Evolutionary conservation across 805 yeast genomes (phyloP), one percentile per base, ranked within the genome.

Genomic region (Teunomyces tritomae): DNA sequence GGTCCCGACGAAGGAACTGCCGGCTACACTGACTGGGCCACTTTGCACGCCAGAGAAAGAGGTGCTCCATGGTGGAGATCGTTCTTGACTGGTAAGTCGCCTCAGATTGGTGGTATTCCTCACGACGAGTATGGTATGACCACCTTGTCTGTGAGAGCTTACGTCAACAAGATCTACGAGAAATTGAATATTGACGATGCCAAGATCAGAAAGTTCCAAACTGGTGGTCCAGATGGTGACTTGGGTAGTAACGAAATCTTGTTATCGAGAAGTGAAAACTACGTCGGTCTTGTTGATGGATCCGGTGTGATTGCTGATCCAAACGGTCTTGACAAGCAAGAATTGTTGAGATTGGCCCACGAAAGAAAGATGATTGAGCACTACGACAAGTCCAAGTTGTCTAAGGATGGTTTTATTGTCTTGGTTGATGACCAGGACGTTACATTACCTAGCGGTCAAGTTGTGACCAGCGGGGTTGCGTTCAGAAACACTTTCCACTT

Each of bases 1-100:
- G 99, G 99, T 47, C 99, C 99, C n/a, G 99, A 92, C 72, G 99
- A 92, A 77, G 96, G 96, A 67, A 91, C 98, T 45, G 98, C 99
- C 16, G 86, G 85, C 20, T 85, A 87, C 61, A 96, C 90, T 45
- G 91, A 94, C 68, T 92, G 98, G 98, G 98, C 99, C 8, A 94
- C 98, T 24, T 71, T 83, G 57, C 98, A 92, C 65, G 98, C 99
- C 26, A 83, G 87, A 60, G 70, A 73, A 48, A 84, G 99, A 70
- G 96, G 96, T 52, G 96, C 98, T 42, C 86, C 90, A 45, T 89
- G 96, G 90, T 92, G 99, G 99, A 92, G 89, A 71, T 92, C 98
- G 1, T 92, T 92, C 76, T 85, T 94, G 70, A 92, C 99, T 28
- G 99, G 99, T 57, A 94, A 94, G 73, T 81, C 90, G 37, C 96